phyloP scores from a whole-genome alignment of 768 basidiomycete species.

The Leccinum boreale region DNA sequence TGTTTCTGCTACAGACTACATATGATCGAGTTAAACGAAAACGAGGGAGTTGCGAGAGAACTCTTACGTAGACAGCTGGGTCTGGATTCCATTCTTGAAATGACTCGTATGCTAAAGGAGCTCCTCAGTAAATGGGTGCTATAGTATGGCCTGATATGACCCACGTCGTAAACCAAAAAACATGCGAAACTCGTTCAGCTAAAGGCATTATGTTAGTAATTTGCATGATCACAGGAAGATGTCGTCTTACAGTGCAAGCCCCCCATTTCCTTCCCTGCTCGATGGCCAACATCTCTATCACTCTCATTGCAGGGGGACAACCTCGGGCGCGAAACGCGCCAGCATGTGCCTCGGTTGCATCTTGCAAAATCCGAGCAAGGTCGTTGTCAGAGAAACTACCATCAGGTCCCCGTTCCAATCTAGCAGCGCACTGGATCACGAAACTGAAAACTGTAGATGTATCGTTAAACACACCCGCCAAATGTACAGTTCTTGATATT shows the following conservation, averaged over 20 bases:
- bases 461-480: slow-evolving; percentile 33
- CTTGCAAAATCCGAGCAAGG: slow-evolving; percentile 58
- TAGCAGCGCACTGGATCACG: slow-evolving; percentile 18
- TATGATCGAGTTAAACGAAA: not conserved
- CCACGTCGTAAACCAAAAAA: slow-evolving; percentile 70
- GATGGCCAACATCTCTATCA: slow-evolving; percentile 70
- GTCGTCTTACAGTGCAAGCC: slow-evolving; percentile 57
- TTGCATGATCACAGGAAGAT: not conserved
- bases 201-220: not conserved
- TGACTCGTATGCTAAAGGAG: slow-evolving; percentile 46
- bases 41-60: not conserved
- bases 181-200: slow-evolving; percentile 70
- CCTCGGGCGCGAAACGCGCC: slow-evolving; percentile 66
- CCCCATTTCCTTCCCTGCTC: slow-evolving; percentile 67
- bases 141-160: slow-evolving; percentile 8
- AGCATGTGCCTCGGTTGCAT: slow-evolving; percentile 57
- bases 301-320: slow-evolving; percentile 59
- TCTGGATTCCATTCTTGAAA: slow-evolving; percentile 77
- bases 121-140: slow-evolving; percentile 1
- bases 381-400: slow-evolving; percentile 61
- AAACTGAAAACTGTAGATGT: not conserved
- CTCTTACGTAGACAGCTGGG: slow-evolving; percentile 49
- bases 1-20: slow-evolving; percentile 55
- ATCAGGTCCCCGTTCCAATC: slow-evolving; percentile 46
- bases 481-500: slow-evolving; percentile 53